Conservation (phyloP, 1,284 basidiomycete species). For the Ceratorhiza oryzae-sativae region DNA sequence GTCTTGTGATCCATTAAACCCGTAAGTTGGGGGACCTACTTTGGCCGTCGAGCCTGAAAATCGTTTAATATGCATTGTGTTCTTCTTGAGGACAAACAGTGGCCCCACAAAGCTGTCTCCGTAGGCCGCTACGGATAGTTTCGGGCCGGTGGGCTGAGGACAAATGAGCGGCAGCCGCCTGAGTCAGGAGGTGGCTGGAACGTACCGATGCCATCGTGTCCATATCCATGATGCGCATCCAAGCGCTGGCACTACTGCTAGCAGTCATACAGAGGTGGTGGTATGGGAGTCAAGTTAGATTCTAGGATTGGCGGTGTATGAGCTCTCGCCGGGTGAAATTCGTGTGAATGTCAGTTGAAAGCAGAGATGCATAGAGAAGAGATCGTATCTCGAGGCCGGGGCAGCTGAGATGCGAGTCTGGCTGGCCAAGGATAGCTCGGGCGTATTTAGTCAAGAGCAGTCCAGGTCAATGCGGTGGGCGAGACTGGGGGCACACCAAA, state of each 20-base stretch:
- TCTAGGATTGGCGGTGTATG: background rate
- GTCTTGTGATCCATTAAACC: background rate
- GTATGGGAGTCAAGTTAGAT: background rate
- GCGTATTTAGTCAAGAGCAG: background rate
- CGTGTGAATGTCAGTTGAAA: constrained; percentile 32
- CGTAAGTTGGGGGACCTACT: background rate
- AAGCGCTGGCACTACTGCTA: constrained; percentile 19
- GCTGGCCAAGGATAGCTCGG: background rate
- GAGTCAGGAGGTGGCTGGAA: background rate
- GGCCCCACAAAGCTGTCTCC: constrained; percentile 32
- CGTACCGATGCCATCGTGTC: constrained; percentile 14
- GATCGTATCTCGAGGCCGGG: constrained; percentile 33
- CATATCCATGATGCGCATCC: constrained; percentile 17
- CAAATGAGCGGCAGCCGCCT: background rate
- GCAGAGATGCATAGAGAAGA: constrained; percentile 21
- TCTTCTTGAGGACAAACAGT: constrained; percentile 31
- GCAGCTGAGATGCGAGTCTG: constrained; percentile 22
- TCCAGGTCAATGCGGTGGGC: background rate
- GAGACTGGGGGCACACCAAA: background rate
- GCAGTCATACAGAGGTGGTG: constrained; percentile 22
- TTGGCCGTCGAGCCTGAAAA: constrained; percentile 35
- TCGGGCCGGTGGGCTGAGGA: constrained; percentile 9
- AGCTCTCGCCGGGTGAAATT: constrained; percentile 7
- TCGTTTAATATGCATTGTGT: constrained; percentile 32
- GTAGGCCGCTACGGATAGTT: constrained; percentile 26